phyloP scores from a whole-genome alignment of 352 stramenopile genomes.

The Phytophthora constricta region DNA sequence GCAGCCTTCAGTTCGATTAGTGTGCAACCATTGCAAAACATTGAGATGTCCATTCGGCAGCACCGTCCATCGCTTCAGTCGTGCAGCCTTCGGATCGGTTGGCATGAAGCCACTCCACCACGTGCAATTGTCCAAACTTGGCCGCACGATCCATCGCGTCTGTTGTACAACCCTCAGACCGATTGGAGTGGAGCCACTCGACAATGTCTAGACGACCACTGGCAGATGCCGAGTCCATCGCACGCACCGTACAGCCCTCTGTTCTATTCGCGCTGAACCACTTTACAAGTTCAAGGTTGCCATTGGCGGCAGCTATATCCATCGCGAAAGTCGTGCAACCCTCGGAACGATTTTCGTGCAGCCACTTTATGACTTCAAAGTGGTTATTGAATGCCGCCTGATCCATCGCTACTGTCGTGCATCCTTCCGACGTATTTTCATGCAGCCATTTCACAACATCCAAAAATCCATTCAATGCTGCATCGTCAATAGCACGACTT shows the following conservation, averaged over 20 bases:
- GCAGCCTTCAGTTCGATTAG: neutral
- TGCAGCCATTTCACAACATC: constrained; percentile 1
- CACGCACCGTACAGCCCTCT: neutral
- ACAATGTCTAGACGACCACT: neutral
- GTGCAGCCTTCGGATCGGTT: neutral
- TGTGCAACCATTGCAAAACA: neutral
- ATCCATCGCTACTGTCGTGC: neutral
- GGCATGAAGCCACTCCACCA: neutral
- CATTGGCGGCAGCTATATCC: neutral
- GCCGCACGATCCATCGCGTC: neutral
- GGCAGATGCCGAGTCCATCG: neutral
- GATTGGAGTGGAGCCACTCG: neutral
- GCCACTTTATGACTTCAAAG: neutral
- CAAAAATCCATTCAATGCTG: neutral
- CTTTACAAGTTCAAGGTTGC: neutral
- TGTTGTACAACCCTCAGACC: neutral
- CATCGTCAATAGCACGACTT: neutral
- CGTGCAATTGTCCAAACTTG: neutral
- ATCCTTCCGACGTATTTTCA: neutral
- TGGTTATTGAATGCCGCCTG: neutral
- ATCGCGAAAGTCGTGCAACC: neutral
- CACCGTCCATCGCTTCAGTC: neutral
- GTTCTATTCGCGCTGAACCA: neutral
- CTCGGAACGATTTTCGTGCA: neutral
- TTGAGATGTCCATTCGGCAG: neutral